phyloP scores from a whole-genome alignment of 352 stramenopile species.

The Chrysophaeum taylorii region DNA sequence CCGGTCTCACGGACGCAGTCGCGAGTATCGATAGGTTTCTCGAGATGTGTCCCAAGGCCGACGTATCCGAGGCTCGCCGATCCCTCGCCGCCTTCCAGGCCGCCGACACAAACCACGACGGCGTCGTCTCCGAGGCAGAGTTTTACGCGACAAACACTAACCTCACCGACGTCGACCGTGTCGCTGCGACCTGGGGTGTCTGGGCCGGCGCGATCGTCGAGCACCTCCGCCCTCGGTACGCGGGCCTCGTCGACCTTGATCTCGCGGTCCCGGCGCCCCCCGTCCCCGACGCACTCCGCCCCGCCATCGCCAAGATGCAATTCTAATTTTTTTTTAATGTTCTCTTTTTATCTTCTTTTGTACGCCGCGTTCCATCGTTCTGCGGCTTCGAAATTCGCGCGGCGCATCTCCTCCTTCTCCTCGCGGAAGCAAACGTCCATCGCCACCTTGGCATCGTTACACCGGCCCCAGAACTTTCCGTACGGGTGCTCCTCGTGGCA shows the following conservation, averaged over 20 bases:
- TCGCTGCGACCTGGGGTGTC: conserved; percentile 8
- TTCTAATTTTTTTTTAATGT: not conserved
- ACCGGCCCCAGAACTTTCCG: conserved; percentile 33
- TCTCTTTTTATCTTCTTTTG: too few relatives aligned
- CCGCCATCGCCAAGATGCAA: not conserved
- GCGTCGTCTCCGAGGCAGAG: not conserved
- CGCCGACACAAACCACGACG: not conserved
- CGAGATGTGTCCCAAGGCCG: not conserved
- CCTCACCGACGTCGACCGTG: not conserved
- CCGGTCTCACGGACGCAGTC: not conserved
- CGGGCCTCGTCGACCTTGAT: not conserved
- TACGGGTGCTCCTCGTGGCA: conserved; percentile 33
- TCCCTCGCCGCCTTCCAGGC: not conserved
- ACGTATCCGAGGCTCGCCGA: not conserved
- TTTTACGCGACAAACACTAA: not conserved
- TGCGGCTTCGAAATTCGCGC: conserved; percentile 9
- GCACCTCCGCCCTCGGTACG: not conserved
- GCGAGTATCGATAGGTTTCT: not conserved
- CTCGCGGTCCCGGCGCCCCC: not conserved
- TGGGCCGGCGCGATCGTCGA: not conserved
- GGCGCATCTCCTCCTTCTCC: conserved; percentile 16
- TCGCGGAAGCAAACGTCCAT: conserved; percentile 31
- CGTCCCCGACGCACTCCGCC: not conserved
- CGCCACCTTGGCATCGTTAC: conserved; percentile 31
- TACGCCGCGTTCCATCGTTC: too few relatives aligned